phyloP scores from a whole-genome alignment of 192 early-diverging fungal genomes.

The Cetraspora pellucida region DNA sequence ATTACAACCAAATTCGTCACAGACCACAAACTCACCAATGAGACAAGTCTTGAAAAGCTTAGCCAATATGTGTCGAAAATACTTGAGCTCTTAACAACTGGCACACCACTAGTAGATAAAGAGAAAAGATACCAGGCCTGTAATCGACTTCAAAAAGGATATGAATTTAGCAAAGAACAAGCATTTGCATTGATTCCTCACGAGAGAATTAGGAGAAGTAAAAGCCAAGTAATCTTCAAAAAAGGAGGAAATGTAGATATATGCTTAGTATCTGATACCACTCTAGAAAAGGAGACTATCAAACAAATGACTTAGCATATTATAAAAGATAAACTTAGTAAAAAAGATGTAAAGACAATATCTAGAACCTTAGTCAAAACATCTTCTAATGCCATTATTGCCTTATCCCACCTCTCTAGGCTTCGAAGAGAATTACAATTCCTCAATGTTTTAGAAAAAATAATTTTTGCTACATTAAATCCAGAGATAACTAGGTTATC shows the following conservation, averaged over 20 bases:
- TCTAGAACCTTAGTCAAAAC: neutral
- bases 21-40: constrained; percentile 8
- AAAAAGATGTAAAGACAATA: constrained; percentile 12
- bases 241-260: neutral
- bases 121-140: no score
- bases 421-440: constrained; percentile 21
- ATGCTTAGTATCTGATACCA: neutral
- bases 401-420: neutral
- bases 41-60: constrained; percentile 11
- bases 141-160: no score
- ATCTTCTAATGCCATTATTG: neutral
- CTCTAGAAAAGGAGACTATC: neutral
- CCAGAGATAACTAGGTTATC: neutral
- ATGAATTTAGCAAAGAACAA: no score
- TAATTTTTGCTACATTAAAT: neutral
- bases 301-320: constrained; percentile 9
- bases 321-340: constrained; percentile 10
- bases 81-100: no score
- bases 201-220: neutral
- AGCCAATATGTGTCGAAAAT: neutral
- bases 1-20: constrained; percentile 14
- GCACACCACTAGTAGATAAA: no score
- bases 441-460: constrained; percentile 3
- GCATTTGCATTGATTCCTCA: no score
- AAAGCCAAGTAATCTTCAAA: neutral